A percentile compares a stretch with the other conserved stretches of the same genome.
Conservation (phyloP, 1,139 yeast genomes). For the Saccharomyces hybrid region DNA sequence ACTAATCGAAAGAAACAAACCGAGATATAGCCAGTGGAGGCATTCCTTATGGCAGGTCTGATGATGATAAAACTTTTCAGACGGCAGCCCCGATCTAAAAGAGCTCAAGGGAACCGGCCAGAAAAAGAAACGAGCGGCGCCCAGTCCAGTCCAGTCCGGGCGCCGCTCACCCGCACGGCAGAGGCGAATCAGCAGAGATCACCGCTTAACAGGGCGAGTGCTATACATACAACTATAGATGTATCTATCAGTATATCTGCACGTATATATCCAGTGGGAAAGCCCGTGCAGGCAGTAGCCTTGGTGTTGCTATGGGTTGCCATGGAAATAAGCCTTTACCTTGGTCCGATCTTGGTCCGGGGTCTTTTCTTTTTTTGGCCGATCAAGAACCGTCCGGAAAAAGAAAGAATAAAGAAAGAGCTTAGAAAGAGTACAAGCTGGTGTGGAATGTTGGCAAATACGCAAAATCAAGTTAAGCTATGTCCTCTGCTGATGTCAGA, state of each 20-base stretch:
- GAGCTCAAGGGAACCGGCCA: neutral
- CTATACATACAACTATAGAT: too few relatives aligned
- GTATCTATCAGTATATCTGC: too few relatives aligned
- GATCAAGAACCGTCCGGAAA: neutral
- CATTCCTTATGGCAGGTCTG: neutral
- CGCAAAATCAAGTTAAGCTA: neutral
- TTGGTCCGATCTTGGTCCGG: neutral
- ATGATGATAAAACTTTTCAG: neutral
- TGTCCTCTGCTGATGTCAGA: neutral
- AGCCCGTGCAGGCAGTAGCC: too few relatives aligned
- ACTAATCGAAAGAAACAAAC: neutral
- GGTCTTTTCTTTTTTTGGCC: neutral
- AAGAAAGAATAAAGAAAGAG: neutral
- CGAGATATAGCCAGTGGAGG: neutral
- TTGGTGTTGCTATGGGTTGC: too few relatives aligned
- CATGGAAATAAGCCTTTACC: neutral
- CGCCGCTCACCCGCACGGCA: constrained; percentile 1
- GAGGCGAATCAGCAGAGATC: neutral
- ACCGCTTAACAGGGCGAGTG: neutral
- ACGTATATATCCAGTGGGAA: too few relatives aligned
- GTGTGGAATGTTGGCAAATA: neutral
- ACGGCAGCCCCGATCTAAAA: constrained; percentile 1
- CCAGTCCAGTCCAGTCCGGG: neutral
- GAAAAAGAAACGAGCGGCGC: neutral
- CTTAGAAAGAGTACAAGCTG: neutral